A percentile compares a stretch with the other conserved stretches of the same genome.
Conservation (phyloP, 176 grass and related monocot species). For the Canna indica region DNA sequence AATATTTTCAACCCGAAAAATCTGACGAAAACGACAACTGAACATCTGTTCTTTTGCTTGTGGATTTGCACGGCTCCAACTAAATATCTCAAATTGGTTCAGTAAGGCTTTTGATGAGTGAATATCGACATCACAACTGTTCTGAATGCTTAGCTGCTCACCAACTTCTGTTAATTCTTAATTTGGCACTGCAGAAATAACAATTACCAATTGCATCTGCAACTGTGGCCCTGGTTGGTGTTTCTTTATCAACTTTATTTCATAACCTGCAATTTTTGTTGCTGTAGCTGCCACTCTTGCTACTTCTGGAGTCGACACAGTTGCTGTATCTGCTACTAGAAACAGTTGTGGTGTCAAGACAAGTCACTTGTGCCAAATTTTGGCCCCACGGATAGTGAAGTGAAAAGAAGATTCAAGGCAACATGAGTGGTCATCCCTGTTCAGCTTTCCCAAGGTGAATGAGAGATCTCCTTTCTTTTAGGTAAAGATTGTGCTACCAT, state of each 20-base stretch:
- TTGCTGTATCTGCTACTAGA: not conserved
- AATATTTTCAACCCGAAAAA: not conserved
- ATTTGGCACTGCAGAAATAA: not conserved
- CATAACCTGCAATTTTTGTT: not conserved
- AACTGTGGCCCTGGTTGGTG: not conserved
- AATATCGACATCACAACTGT: not conserved
- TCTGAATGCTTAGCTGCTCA: not conserved
- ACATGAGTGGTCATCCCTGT: not conserved
- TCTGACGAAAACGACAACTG: not conserved
- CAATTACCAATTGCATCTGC: too few relatives aligned
- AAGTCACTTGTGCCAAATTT: not conserved
- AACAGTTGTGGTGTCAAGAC: not conserved
- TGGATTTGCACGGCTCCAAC: not conserved
- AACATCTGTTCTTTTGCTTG: not conserved
- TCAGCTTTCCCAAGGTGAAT: not conserved
- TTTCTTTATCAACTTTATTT: not conserved
- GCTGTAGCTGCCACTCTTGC: not conserved
- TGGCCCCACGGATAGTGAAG: not conserved
- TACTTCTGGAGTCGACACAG: not conserved
- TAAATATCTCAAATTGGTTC: not conserved
- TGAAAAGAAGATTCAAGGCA: slow-evolving; percentile 3
- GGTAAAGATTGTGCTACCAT: not conserved
- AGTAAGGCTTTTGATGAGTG: not conserved
- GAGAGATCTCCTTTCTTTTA: not conserved
- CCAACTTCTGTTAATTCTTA: not conserved